Percentiles rank a stretch among this genome's conserved stretches.
These are phyloP conservation scores for Keithomyces neogunnii DNA, from an alignment of 2,329 filamentous ascomycete species.

Conservation along the genomic window DNA sequence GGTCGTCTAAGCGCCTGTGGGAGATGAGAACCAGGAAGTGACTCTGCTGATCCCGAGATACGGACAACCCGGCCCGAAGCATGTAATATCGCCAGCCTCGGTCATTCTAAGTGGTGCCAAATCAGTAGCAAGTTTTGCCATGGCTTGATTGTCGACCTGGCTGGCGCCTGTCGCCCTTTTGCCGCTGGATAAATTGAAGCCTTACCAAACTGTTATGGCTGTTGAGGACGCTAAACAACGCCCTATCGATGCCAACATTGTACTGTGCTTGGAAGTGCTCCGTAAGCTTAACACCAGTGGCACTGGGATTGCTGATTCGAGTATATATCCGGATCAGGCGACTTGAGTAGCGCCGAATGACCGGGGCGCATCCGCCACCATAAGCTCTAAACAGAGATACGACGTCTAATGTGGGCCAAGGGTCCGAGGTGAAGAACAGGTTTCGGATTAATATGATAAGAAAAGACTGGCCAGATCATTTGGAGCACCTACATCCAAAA, in stretches of 20 bases:
- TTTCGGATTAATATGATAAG: no score
- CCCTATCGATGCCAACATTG: no score
- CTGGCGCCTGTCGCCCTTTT: not conserved
- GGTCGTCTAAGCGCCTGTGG: not conserved
- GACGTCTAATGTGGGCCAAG: not conserved
- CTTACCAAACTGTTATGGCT: not conserved
- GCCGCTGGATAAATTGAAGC: not conserved
- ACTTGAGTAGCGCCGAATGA: constrained; percentile 2
- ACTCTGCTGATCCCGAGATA: not conserved
- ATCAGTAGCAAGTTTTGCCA: not conserved
- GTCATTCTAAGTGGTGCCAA: no score
- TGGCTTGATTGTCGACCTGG: not conserved
- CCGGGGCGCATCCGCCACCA: constrained; percentile 2
- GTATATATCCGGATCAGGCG: not conserved
- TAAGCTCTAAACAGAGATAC: not conserved
- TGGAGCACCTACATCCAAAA: no score
- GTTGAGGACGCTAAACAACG: no score
- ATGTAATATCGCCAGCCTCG: no score
- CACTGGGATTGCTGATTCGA: not conserved
- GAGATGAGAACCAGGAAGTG: not conserved
- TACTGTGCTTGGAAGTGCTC: no score
- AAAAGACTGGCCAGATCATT: no score
- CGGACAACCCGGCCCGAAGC: no score
- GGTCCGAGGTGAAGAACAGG: no score
- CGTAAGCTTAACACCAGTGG: not conserved